These are phyloP conservation scores for Neurospora sp. DNA, from an alignment of 495 filamentous ascomycete species.

Conservation along the genomic window DNA sequence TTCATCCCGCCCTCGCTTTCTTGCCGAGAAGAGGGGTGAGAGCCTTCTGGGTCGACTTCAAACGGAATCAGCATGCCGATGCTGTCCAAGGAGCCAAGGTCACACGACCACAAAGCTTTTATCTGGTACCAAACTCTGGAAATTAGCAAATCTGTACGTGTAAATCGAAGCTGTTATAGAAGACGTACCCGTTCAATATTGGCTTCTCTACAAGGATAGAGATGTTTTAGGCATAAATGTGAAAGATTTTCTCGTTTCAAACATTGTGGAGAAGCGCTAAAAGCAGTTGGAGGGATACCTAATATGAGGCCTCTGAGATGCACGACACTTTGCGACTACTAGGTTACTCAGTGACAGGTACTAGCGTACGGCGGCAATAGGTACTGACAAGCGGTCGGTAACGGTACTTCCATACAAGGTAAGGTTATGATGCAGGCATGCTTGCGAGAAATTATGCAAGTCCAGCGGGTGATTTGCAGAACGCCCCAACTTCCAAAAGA, in stretches of 20 bases:
- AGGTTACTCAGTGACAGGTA: background rate
- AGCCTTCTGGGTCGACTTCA: background rate
- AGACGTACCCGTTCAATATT: background rate
- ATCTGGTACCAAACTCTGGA: background rate
- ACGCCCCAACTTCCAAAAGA: background rate
- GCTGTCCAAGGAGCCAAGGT: background rate
- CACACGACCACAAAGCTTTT: background rate
- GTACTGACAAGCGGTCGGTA: background rate
- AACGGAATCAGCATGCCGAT: background rate
- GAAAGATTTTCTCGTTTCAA: background rate
- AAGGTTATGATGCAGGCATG: background rate
- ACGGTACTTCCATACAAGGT: background rate
- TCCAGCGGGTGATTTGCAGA: background rate
- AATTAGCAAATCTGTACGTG: background rate
- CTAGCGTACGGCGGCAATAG: background rate
- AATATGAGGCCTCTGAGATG: background rate
- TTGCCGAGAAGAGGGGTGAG: background rate
- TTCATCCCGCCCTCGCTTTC: background rate
- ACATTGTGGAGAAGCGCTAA: background rate
- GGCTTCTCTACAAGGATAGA: background rate
- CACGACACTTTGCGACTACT: background rate
- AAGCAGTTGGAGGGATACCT: background rate
- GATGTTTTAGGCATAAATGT: background rate
- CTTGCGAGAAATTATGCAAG: background rate
- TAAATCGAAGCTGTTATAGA: background rate